Evolutionary conservation across 805 yeast genomes (phyloP).

Genomic region (Teunomyces aglyptinius): DNA sequence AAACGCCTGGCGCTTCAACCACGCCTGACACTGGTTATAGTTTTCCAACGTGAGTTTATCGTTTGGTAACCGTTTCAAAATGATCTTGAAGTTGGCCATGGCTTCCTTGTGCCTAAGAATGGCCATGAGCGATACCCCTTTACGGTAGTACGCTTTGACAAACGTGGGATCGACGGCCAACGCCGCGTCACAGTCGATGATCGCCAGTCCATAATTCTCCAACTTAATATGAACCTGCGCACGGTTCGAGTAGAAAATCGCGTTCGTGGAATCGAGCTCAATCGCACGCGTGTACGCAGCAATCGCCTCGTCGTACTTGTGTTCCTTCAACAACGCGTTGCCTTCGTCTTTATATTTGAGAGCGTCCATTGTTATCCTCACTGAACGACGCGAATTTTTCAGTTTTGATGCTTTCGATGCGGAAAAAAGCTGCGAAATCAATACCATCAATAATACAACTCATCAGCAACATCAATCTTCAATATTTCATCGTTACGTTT

Average conservation of each 20-base stretch:
- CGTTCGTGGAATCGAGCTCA: constrained; percentile 54
- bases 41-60: constrained; percentile 68
- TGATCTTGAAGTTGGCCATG: constrained; percentile 60
- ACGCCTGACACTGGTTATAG: constrained; percentile 58
- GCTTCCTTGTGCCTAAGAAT: constrained; percentile 75
- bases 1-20: constrained; percentile 72
- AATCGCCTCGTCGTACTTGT: constrained; percentile 64
- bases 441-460: too few species aligned
- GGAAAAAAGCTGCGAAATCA: too few species aligned
- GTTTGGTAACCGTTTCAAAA: constrained; percentile 60
- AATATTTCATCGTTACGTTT: too few species aligned
- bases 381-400: not conserved
- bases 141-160: constrained; percentile 79
- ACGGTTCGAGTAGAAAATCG: constrained; percentile 72
- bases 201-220: constrained; percentile 84
- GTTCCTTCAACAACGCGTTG: constrained; percentile 65
- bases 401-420: not conserved
- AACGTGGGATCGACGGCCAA: constrained; percentile 64
- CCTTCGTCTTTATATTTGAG: constrained; percentile 64
- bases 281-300: constrained; percentile 74
- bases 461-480: too few species aligned
- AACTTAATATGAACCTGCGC: constrained; percentile 86
- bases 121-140: constrained; percentile 80
- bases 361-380: constrained; percentile 31
- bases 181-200: constrained; percentile 73